Evolutionary conservation across 306 rosid species (phyloP).

Genomic region (Rosa chinensis): DNA sequence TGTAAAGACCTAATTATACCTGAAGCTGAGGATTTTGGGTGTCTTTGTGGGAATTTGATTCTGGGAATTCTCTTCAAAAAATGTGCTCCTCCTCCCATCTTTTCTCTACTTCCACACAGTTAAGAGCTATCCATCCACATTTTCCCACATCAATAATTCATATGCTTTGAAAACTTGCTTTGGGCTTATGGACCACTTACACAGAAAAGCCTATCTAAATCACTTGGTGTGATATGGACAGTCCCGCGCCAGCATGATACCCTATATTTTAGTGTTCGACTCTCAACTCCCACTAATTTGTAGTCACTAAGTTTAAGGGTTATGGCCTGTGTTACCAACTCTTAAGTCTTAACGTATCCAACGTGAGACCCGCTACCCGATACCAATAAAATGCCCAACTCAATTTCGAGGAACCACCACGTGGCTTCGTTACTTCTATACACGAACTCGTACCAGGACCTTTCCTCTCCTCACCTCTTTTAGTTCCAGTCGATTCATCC

Average conservation of each 20-base stretch:
- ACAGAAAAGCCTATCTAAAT: neutral
- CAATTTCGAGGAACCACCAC: conserved; percentile 3
- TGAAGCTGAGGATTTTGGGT: neutral
- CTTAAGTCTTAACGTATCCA: too few relatives aligned
- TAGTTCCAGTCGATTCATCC: neutral
- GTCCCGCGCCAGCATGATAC: too few relatives aligned
- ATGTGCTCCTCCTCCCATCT: conserved; percentile 1
- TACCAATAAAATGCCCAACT: neutral
- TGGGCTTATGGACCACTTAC: neutral
- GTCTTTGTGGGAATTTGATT: neutral
- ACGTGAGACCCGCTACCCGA: too few relatives aligned
- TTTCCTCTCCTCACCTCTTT: neutral
- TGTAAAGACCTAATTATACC: neutral
- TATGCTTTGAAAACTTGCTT: neutral
- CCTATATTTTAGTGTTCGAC: too few relatives aligned
- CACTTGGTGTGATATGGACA: too few relatives aligned
- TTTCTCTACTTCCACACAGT: conserved; percentile 3
- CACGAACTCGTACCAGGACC: conserved; percentile 5
- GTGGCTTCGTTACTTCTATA: neutral
- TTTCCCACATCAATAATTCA: too few relatives aligned
- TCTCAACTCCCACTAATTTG: too few relatives aligned
- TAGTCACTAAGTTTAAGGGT: too few relatives aligned
- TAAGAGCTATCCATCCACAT: neutral
- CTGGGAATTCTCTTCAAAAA: conserved; percentile 1
- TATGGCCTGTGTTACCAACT: too few relatives aligned